phyloP scores from a whole-genome alignment of 306 rosid genomes.

The Biancaea sappan region DNA sequence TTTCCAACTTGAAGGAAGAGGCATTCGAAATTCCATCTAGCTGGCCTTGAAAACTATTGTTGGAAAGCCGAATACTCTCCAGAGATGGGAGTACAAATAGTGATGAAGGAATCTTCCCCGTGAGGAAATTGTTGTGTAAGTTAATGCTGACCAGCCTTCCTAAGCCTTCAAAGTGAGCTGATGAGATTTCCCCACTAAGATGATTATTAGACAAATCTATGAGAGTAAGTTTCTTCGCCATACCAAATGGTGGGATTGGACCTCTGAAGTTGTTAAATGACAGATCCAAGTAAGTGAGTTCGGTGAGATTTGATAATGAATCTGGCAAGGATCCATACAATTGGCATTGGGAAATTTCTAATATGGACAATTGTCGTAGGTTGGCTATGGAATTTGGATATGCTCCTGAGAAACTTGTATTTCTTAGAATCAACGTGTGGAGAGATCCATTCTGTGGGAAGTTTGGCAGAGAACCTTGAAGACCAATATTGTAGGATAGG shows the following conservation, averaged over 20 bases:
- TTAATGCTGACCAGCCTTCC: neutral
- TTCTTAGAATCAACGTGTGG: neutral
- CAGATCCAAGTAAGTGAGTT: neutral
- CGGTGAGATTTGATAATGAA: slow-evolving; percentile 12
- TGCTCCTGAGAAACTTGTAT: neutral
- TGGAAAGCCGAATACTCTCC: neutral
- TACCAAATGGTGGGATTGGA: slow-evolving; percentile 20
- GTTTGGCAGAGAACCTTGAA: slow-evolving; percentile 20
- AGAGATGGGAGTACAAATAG: slow-evolving; percentile 16
- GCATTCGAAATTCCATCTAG: neutral
- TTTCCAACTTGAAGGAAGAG: neutral
- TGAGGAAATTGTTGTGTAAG: neutral
- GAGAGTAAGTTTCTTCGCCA: neutral
- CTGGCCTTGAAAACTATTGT: slow-evolving; percentile 22
- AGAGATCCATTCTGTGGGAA: slow-evolving; percentile 12
- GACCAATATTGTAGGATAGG: neutral
- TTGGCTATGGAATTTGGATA: neutral
- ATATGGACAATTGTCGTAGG: neutral
- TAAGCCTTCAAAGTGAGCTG: neutral
- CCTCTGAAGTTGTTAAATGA: neutral
- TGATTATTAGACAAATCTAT: neutral
- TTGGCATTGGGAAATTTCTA: neutral
- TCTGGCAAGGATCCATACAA: slow-evolving; percentile 3
- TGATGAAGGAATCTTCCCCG: slow-evolving; percentile 21
- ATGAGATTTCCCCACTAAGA: neutral